These are phyloP conservation scores for Globisporangium sylvaticum DNA, from an alignment of 352 stramenopile genomes.

Conservation along the genomic window DNA sequence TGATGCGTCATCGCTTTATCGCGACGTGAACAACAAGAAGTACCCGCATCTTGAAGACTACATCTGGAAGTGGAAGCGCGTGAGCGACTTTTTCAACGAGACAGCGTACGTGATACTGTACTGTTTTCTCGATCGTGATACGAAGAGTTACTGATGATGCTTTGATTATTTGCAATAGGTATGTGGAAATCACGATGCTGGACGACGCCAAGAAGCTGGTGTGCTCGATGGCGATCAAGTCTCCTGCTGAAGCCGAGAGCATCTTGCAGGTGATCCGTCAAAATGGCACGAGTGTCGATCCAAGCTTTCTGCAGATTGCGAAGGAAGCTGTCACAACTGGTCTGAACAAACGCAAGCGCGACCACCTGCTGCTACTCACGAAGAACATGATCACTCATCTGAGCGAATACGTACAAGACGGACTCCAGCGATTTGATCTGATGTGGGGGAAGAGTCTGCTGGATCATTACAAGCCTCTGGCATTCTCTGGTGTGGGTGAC, in stretches of 20 bases:
- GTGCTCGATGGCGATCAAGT: slow-evolving; percentile 84
- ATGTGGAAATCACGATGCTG: slow-evolving; percentile 81
- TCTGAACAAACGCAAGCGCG: slow-evolving; percentile 58
- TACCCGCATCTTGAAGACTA: slow-evolving; percentile 73
- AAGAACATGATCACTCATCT: slow-evolving; percentile 86
- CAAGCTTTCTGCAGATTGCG: slow-evolving; percentile 60
- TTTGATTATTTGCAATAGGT: slow-evolving; percentile 16
- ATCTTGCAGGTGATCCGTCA: slow-evolving; percentile 61
- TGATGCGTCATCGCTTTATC: slow-evolving; percentile 62
- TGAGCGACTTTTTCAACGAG: slow-evolving; percentile 84
- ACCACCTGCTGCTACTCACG: slow-evolving; percentile 73
- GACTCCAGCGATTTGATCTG: slow-evolving; percentile 72
- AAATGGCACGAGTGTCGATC: slow-evolving; percentile 44
- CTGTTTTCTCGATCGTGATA: neutral
- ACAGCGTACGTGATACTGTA: slow-evolving; percentile 45
- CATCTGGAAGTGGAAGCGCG: slow-evolving; percentile 81
- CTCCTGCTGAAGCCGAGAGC: slow-evolving; percentile 61
- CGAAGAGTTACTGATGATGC: neutral
- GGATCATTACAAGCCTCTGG: slow-evolving; percentile 74
- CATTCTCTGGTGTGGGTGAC: slow-evolving; percentile 68
- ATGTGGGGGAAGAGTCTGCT: slow-evolving; percentile 85
- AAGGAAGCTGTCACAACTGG: slow-evolving; percentile 62
- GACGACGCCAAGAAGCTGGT: slow-evolving; percentile 81
- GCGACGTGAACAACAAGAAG: slow-evolving; percentile 56
- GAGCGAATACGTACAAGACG: slow-evolving; percentile 80